Percentiles rank a stretch among this genome's conserved stretches.
phyloP scores from a whole-genome alignment of 768 basidiomycete species.

The Tephrocybe sp. region DNA sequence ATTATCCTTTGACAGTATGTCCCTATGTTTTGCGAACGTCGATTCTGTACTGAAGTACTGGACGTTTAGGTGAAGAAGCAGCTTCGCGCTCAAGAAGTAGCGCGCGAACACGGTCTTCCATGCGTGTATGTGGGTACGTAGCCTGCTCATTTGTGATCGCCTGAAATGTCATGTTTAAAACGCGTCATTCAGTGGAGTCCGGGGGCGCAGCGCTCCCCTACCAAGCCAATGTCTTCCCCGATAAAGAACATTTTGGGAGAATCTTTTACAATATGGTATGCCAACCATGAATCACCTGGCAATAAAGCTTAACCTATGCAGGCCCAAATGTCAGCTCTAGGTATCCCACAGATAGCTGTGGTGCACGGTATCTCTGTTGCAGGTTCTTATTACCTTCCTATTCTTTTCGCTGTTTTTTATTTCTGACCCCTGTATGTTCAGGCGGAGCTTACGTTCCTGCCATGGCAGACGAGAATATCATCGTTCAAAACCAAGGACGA shows the following conservation, averaged over 20 bases:
- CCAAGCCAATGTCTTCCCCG: conserved; percentile 94
- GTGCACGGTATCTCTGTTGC: conserved; percentile 96
- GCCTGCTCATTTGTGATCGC: neutral
- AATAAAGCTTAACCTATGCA: conserved; percentile 24
- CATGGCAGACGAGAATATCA: conserved; percentile 94
- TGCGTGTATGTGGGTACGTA: conserved; percentile 87
- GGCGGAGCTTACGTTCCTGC: conserved; percentile 94
- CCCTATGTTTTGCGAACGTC: neutral
- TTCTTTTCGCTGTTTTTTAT: neutral
- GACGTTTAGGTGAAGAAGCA: conserved; percentile 84
- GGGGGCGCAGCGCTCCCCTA: conserved; percentile 91
- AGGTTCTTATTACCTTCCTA: conserved; percentile 34
- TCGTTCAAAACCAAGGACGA: conserved; percentile 85
- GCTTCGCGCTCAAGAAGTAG: conserved; percentile 90
- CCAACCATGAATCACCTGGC: neutral
- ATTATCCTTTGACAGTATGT: conserved; percentile 79
- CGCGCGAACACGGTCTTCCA: conserved; percentile 84
- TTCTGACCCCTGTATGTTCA: conserved; percentile 21
- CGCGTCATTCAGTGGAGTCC: conserved; percentile 67
- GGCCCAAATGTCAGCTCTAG: conserved; percentile 91
- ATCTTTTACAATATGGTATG: conserved; percentile 97
- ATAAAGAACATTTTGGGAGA: conserved; percentile 92
- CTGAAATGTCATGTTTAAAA: neutral
- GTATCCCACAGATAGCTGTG: conserved; percentile 88
- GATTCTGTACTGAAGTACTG: neutral